Conservation (phyloP, 495 filamentous ascomycete species). For the Ramalina intermedia region DNA sequence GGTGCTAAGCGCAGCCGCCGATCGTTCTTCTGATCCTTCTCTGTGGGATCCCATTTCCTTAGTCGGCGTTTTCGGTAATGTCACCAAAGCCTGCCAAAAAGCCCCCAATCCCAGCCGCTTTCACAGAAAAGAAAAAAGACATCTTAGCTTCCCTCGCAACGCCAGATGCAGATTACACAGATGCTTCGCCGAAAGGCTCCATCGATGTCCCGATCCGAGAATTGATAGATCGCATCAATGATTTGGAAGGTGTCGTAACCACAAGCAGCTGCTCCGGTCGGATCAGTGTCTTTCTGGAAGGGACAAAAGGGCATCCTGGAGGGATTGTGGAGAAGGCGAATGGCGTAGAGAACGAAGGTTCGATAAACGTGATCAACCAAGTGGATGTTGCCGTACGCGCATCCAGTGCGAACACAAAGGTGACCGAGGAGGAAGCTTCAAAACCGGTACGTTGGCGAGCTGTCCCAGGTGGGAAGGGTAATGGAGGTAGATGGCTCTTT, state of each 20-base stretch:
- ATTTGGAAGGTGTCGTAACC: constrained; percentile 56
- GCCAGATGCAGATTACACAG: constrained; percentile 52
- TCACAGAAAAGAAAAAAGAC: constrained; percentile 43
- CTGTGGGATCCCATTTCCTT: too few relatives aligned
- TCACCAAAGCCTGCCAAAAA: not conserved
- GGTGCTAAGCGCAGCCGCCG: too few relatives aligned
- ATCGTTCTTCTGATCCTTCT: too few relatives aligned
- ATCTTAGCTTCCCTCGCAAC: constrained; percentile 51
- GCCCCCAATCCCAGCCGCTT: constrained; percentile 25
- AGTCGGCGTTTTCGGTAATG: too few relatives aligned
- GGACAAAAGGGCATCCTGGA: constrained; percentile 32
- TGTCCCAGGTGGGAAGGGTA: constrained; percentile 63
- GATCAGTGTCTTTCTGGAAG: constrained; percentile 75
- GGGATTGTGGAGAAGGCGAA: not conserved
- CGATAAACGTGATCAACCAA: not conserved
- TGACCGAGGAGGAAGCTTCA: constrained; percentile 16
- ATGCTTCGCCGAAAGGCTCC: constrained; percentile 73
- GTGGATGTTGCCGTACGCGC: too few relatives aligned
- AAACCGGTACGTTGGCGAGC: not conserved
- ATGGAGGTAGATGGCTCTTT: constrained; percentile 70
- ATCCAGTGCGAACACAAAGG: constrained; percentile 1
- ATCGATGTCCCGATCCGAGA: constrained; percentile 64
- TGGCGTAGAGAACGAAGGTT: not conserved
- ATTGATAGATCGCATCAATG: constrained; percentile 64
- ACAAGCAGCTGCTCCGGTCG: constrained; percentile 85